Evolutionary conservation across 2,329 filamentous ascomycete species (phyloP).

Genomic region (Chaetomiaceae sp.): DNA sequence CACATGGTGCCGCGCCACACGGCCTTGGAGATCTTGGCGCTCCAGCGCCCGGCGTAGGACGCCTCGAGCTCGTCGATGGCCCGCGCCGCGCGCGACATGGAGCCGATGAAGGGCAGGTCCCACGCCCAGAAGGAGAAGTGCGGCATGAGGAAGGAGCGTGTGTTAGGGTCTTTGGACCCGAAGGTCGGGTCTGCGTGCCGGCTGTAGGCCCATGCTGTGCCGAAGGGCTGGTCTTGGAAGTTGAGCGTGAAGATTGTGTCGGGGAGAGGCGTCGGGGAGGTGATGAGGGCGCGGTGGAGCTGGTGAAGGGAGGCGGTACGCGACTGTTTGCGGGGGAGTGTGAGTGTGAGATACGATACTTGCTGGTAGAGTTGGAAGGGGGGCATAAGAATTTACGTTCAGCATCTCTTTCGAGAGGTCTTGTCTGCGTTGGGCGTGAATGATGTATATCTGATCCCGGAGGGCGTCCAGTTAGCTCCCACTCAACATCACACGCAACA

Average conservation of each 20-base stretch:
- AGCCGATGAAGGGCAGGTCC: slow-evolving; percentile 46
- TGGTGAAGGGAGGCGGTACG: slow-evolving; percentile 49
- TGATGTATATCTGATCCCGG: slow-evolving; percentile 43
- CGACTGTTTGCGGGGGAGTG: slow-evolving; percentile 30
- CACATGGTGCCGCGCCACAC: slow-evolving; percentile 49
- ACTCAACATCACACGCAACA: too few species aligned
- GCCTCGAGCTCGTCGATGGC: slow-evolving; percentile 37
- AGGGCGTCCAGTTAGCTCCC: too few species aligned
- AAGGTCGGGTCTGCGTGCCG: slow-evolving; percentile 38
- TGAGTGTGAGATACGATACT: neutral
- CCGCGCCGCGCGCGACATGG: slow-evolving; percentile 35
- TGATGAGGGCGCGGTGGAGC: slow-evolving; percentile 47
- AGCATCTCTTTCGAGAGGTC: slow-evolving; percentile 42
- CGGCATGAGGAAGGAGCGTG: slow-evolving; percentile 46
- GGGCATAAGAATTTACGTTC: slow-evolving; percentile 20
- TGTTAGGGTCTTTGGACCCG: slow-evolving; percentile 20
- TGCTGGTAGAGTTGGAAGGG: neutral
- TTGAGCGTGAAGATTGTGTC: slow-evolving; percentile 49
- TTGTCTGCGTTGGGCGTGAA: slow-evolving; percentile 36
- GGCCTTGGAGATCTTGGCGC: slow-evolving; percentile 38
- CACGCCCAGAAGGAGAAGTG: slow-evolving; percentile 54
- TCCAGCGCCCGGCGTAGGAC: slow-evolving; percentile 15
- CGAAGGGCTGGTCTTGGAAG: slow-evolving; percentile 45
- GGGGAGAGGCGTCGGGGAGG: slow-evolving; percentile 44
- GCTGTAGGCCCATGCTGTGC: slow-evolving; percentile 44